Percentiles rank a stretch among this genome's conserved stretches.
These are phyloP conservation scores for Vicia sativa DNA, from an alignment of 306 rosid species.

Conservation along the genomic window DNA sequence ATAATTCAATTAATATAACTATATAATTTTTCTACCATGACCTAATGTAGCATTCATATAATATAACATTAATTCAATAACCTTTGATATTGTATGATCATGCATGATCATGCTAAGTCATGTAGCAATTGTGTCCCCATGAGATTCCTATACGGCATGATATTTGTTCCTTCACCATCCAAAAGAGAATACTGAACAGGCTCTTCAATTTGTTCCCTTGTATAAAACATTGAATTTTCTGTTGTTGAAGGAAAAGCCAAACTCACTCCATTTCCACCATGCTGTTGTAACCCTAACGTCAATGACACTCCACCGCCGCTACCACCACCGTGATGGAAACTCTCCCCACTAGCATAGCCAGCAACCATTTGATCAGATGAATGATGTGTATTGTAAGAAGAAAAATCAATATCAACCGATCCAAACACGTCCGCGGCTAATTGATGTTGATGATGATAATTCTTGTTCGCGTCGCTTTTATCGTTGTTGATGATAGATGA, in stretches of 20 bases:
- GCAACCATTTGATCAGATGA: slow-evolving; percentile 36
- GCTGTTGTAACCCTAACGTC: slow-evolving; percentile 92
- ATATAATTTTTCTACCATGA: not conserved
- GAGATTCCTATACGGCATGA: slow-evolving; percentile 79
- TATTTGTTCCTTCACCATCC: slow-evolving; percentile 71
- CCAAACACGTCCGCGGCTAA: slow-evolving; percentile 49
- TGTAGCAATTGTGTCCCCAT: slow-evolving; percentile 90
- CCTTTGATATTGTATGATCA: slow-evolving; percentile 36
- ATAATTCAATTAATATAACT: not conserved
- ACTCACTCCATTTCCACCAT: slow-evolving; percentile 63
- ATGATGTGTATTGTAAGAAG: slow-evolving; percentile 52
- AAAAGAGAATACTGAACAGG: slow-evolving; percentile 75
- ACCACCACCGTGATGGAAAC: slow-evolving; percentile 43
- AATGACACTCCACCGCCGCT: slow-evolving; percentile 67
- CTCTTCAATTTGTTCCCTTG: slow-evolving; percentile 68
- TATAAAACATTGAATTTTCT: slow-evolving; percentile 53
- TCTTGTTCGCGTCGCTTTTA: slow-evolving; percentile 40
- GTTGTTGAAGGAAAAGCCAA: slow-evolving; percentile 55
- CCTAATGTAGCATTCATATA: not conserved
- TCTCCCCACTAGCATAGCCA: not conserved
- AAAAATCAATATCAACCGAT: slow-evolving; percentile 71
- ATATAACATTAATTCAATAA: not conserved
- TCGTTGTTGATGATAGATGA: slow-evolving; percentile 68
- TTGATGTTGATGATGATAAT: not conserved
- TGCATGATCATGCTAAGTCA: slow-evolving; percentile 75